phyloP scores from a whole-genome alignment of 495 filamentous ascomycete genomes.

The Podospora comata region DNA sequence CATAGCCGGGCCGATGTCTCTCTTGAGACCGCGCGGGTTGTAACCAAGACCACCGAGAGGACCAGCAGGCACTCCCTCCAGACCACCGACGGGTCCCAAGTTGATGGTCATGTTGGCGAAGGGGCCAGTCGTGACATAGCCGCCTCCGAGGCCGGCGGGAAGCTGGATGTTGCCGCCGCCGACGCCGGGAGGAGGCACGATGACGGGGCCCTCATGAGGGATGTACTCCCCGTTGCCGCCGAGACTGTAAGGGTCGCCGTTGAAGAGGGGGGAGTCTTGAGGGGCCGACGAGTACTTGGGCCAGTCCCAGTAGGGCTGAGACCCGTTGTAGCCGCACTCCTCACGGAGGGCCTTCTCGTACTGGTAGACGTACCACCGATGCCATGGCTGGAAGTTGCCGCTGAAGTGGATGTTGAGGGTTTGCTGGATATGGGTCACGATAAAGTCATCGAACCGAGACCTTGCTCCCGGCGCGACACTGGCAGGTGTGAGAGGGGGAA shows the following conservation, averaged over 20 bases:
- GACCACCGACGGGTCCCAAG: slow-evolving; percentile 49
- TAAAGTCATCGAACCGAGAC: slow-evolving; percentile 66
- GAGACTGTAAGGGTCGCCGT: slow-evolving; percentile 56
- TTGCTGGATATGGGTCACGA: slow-evolving; percentile 64
- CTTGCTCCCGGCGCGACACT: slow-evolving; percentile 33
- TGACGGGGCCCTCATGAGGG: slow-evolving; percentile 30
- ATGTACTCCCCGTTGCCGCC: slow-evolving; percentile 57
- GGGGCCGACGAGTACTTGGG: slow-evolving; percentile 46
- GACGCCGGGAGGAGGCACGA: slow-evolving; percentile 27
- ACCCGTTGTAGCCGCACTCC: slow-evolving; percentile 68
- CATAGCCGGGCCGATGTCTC: slow-evolving; percentile 56
- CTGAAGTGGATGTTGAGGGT: slow-evolving; percentile 60
- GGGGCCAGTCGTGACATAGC: slow-evolving; percentile 59
- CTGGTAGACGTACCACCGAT: slow-evolving; percentile 61
- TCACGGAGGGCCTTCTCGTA: slow-evolving; percentile 67
- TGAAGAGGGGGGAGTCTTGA: slow-evolving; percentile 56
- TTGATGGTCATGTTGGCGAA: slow-evolving; percentile 54
- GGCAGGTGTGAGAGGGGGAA: slow-evolving; percentile 48
- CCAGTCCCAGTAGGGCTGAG: slow-evolving; percentile 68
- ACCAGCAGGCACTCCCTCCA: slow-evolving; percentile 18
- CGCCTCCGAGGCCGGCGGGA: slow-evolving; percentile 58
- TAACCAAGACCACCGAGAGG: slow-evolving; percentile 29
- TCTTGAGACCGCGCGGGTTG: slow-evolving; percentile 62
- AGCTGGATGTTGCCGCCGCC: slow-evolving; percentile 32
- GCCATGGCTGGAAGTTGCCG: slow-evolving; percentile 67